Base-by-base conservation (phyloP, 2,329 filamentous ascomycete species). In the Penicillium palitans region DNA sequence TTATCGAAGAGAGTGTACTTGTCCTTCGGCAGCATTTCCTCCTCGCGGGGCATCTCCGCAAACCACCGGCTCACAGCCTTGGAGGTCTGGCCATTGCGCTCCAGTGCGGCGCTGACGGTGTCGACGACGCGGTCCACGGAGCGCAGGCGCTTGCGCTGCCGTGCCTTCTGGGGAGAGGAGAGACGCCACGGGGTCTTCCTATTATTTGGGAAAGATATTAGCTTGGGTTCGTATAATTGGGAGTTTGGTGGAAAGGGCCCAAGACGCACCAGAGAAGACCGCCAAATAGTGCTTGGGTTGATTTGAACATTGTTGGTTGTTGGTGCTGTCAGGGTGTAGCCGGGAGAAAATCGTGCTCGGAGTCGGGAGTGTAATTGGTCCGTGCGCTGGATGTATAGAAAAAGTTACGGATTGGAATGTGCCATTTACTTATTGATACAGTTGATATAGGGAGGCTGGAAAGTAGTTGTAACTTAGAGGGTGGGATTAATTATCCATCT, bases 1-100 rank as follows among this genome's bases (percentile, higher is more conserved):
- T 93, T 88, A 78, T 96, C 93, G 78, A 98, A 99, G 71, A 99
- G 89, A 29, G 91, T 96, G 80, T 99, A 99, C 80, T 99, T 99
- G 80, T 99, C 95, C 78, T 86, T 89, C 47, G 95, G 89, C 75
- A 96, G 75, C 95, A 99, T 99, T 82, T 98, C 92, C 71, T 87
- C 84, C 83, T 99, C 95, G 27, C 87, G 90, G 24, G 95, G 95
- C 95, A 99, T 99, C 78, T 96, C 91, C 39, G 84, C 83, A 82
- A 95, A 96, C 95, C 95, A 99, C 72, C 88, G 81, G 76, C 96
- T 89, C 59, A 99, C 82, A 54, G 90, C 83, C 78, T 91, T 91
- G 55, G 84, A 81, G 47, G 87, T 84, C 59, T 87, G 84, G 70
- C 87, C 82, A 58, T 89, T 82, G 76, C 88, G 90, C 52, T 85